Base-by-base conservation (phyloP, 164 flowering plant species). In the Brasenia schreberi region DNA sequence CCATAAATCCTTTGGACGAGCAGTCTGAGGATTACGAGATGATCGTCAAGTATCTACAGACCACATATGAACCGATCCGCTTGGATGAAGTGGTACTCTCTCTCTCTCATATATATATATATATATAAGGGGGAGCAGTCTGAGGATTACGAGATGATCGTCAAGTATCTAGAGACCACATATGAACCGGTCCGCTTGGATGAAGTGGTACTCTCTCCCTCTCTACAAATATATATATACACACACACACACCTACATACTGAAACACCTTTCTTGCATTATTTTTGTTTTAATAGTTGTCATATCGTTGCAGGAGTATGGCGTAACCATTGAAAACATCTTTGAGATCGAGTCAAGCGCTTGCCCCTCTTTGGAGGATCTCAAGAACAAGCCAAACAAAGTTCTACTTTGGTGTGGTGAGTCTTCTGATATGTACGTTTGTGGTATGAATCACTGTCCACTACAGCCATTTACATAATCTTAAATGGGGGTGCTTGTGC, bases 341-440 rank as follows among this genome's bases (percentile, higher is more conserved):
- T 87, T 81, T 66, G 70, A 78, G 4, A 84, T 87, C 1, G 90
- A 92, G 19, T 64, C 81, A 23, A 75, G 72, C 43, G 89, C 83
- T 0, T 44, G 78, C 17, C 92, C 89, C 19, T 80, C 95, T 4
- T 68, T 68, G 18, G 87, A 84, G 0, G 95, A 92, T 39, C 71
- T 88, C 10, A 84, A 82, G 77, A 80, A 82, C 67, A 53, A 84
- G 18, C 95, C 95, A 4, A 89, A 86, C 81, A 89, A 92, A 71
- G 80, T 85, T n/a, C 85, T 89, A 5, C 60, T 89, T 4, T 92
- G 98, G 98, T 92, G 96, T 79, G 96, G 96, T 92, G 76, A 74
- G 92, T 18, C 17, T 0, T 60, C 6, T 33, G 39, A 33, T 33
- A 33, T 33, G 39, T 33, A 33, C 39, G 2, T 33, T 33, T 33